These are phyloP conservation scores for Tinospora cordifolia DNA, from an alignment of 164 flowering plant genomes.

Conservation along the genomic window DNA sequence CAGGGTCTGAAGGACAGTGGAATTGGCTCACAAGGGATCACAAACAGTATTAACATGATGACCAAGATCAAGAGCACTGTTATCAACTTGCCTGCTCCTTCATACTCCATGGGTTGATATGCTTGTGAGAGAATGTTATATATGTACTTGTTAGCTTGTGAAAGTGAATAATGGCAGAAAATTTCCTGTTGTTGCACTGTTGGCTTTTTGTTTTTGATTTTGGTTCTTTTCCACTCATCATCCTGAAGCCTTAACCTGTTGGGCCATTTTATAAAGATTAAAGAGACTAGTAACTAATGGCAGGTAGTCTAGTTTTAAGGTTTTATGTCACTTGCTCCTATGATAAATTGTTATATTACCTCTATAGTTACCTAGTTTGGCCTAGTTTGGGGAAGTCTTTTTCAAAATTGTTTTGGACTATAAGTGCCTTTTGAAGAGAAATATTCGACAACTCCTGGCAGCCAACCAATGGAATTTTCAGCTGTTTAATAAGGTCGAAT, in stretches of 20 bases:
- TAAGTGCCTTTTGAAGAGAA: no score
- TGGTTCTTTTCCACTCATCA: no score
- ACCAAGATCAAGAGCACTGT: conserved; percentile 88
- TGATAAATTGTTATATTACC: no score
- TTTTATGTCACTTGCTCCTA: no score
- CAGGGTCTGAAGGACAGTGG: conserved; percentile 98
- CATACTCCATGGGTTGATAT: conserved; percentile 80
- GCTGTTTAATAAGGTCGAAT: no score
- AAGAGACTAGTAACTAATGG: not conserved
- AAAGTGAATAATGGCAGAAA: not conserved
- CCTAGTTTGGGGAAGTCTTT: no score
- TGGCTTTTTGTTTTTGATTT: not conserved
- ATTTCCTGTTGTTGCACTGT: not conserved
- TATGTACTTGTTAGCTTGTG: not conserved
- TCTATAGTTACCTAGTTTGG: no score
- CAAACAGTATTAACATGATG: conserved; percentile 97
- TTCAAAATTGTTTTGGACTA: no score
- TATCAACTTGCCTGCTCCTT: conserved; percentile 81
- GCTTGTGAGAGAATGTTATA: not conserved
- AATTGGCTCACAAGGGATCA: conserved; percentile 93
- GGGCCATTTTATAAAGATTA: not conserved
- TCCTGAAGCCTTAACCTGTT: not conserved
- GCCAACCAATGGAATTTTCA: no score
- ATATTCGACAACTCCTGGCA: no score
- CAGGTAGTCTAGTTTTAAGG: not conserved